These are phyloP conservation scores for Fusarium odoratissimum DNA, from an alignment of 2,329 filamentous ascomycete species.

Conservation along the genomic window DNA sequence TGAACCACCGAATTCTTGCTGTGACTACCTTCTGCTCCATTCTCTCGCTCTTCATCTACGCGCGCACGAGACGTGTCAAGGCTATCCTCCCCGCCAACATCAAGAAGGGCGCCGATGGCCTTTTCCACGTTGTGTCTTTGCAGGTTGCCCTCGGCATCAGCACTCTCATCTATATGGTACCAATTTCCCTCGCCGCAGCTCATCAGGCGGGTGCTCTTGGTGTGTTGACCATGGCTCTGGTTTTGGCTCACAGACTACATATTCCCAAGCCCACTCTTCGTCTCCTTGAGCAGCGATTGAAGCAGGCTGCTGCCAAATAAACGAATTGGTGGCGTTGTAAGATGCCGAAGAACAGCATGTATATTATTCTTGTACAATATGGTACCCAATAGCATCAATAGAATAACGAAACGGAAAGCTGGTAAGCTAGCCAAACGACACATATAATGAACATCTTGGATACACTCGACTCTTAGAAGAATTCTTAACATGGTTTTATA, in stretches of 20 bases:
- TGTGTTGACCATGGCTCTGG: slow-evolving; percentile 82
- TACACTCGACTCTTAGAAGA: slow-evolving; percentile 35
- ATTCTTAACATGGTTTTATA: slow-evolving; percentile 24
- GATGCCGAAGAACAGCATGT: slow-evolving; percentile 30
- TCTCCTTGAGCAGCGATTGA: slow-evolving; percentile 66
- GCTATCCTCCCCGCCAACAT: slow-evolving; percentile 71
- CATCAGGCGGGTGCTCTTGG: slow-evolving; percentile 93
- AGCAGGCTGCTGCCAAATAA: slow-evolving; percentile 43
- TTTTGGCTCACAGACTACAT: slow-evolving; percentile 82
- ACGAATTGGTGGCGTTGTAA: slow-evolving; percentile 28
- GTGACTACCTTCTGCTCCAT: slow-evolving; percentile 88
- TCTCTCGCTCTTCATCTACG: slow-evolving; percentile 83
- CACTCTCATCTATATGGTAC: slow-evolving; percentile 94
- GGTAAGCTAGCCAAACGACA: slow-evolving; percentile 11
- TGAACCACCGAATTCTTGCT: slow-evolving; percentile 94
- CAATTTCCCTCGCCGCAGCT: slow-evolving; percentile 84
- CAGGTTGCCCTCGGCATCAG: slow-evolving; percentile 90
- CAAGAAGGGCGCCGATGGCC: slow-evolving; percentile 76
- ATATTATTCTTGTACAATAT: slow-evolving; percentile 44
- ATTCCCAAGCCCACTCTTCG: slow-evolving; percentile 74
- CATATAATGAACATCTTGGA: slow-evolving; percentile 15
- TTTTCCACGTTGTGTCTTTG: slow-evolving; percentile 83
- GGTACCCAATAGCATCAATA: slow-evolving; percentile 34
- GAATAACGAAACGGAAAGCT: slow-evolving; percentile 19
- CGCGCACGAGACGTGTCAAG: slow-evolving; percentile 71